A percentile compares a stretch with the other conserved stretches of the same genome.
Evolutionary conservation across 495 filamentous ascomycete genomes (phyloP).

Genomic region (Sordaria brevicollis): DNA sequence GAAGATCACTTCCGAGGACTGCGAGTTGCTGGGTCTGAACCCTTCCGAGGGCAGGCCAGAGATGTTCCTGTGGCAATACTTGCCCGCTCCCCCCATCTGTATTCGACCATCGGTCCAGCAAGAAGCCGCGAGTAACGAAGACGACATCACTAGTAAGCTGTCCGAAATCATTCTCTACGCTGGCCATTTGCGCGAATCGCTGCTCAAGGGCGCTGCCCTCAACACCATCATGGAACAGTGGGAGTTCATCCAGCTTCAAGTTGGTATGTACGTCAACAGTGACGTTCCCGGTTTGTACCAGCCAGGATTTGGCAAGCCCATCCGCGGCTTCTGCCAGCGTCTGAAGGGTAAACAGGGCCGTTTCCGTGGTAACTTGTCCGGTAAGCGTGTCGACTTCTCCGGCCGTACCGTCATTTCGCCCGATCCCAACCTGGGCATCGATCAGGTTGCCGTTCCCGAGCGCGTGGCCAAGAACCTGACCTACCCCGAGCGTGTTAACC

Average conservation of each 20-base stretch:
- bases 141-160: conserved; percentile 90
- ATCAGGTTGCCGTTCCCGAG: conserved; percentile 85
- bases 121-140: conserved; percentile 84
- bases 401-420: conserved; percentile 95
- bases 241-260: conserved; percentile 90
- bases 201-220: conserved; percentile 72
- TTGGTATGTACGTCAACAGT: conserved; percentile 96
- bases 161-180: conserved; percentile 89
- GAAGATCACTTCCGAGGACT: conserved; percentile 72
- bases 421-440: conserved; percentile 86
- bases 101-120: conserved; percentile 90
- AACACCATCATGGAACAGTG: conserved; percentile 94
- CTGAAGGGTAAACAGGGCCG: conserved; percentile 96
- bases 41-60: conserved; percentile 82
- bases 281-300: conserved; percentile 84
- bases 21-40: conserved; percentile 81
- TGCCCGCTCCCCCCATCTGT: conserved; percentile 86
- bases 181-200: conserved; percentile 64
- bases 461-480: conserved; percentile 90
- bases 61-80: conserved; percentile 95
- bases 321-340: conserved; percentile 87
- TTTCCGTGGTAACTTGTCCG: conserved; percentile 91
- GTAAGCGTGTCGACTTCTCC: conserved; percentile 98
- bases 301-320: conserved; percentile 62
- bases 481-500: conserved; percentile 78